Percentiles rank a stretch among this genome's conserved stretches.
phyloP scores from a whole-genome alignment of 1,284 basidiomycete species.

The Trametes pubescens region DNA sequence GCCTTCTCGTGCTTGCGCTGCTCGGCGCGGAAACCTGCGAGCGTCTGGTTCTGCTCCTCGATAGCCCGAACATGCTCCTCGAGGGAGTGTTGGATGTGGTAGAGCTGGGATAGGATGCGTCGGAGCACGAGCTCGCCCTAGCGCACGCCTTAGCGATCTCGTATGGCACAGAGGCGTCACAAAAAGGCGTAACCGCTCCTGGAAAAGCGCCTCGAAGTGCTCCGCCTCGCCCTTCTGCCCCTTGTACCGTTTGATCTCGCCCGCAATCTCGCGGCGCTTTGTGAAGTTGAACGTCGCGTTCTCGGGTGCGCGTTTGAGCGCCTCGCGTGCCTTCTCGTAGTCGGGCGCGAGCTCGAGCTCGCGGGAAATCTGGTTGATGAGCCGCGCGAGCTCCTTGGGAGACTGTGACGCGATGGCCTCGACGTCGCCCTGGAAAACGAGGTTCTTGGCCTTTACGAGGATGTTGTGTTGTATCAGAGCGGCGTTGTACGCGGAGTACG shows the following conservation, averaged over 20 bases:
- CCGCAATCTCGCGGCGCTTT: conserved; percentile 91
- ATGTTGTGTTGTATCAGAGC: conserved; percentile 92
- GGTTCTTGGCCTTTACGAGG: conserved; percentile 98
- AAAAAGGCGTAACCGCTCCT: conserved; percentile 66
- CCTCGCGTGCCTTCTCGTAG: conserved; percentile 90
- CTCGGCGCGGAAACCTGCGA: conserved; percentile 72
- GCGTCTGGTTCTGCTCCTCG: conserved; percentile 72
- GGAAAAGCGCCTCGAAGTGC: conserved; percentile 82
- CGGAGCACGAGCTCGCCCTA: conserved; percentile 86
- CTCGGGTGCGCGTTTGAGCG: conserved; percentile 91
- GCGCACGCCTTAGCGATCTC: background rate
- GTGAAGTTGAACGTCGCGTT: conserved; percentile 94
- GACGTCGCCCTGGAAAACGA: conserved; percentile 99
- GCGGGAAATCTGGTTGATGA: conserved; percentile 97
- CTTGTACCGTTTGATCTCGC: conserved; percentile 97
- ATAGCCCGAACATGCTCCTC: conserved; percentile 76
- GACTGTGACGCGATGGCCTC: conserved; percentile 98
- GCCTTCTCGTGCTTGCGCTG: conserved; percentile 76
- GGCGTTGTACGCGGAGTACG: conserved; percentile 86
- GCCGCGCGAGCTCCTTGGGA: conserved; percentile 86
- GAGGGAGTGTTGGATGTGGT: conserved; percentile 87
- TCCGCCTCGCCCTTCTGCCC: conserved; percentile 97
- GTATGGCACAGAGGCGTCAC: background rate
- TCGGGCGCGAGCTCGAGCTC: conserved; percentile 89
- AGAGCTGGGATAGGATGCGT: conserved; percentile 90